phyloP scores from a whole-genome alignment of 2,329 filamentous ascomycete species.

The Rutstroemia sp. region DNA sequence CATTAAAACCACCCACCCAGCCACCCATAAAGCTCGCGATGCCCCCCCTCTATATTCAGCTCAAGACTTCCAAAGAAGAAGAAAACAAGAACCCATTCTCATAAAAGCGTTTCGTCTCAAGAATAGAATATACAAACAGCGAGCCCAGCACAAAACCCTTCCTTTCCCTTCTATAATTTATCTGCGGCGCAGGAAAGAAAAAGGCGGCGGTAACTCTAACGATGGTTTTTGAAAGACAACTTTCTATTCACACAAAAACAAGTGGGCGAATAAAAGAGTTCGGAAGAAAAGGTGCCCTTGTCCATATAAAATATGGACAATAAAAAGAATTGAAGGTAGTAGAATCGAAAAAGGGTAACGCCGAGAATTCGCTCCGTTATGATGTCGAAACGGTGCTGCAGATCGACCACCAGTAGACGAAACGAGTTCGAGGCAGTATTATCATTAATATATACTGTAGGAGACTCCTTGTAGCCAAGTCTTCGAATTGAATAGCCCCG shows the following conservation, averaged over 20 bases:
- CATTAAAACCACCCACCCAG: too few relatives aligned
- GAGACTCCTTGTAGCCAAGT: constrained; percentile 9
- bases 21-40: too few relatives aligned
- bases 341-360: constrained; percentile 5
- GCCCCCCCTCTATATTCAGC: constrained; percentile 19
- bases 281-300: constrained; percentile 3
- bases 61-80: constrained; percentile 13
- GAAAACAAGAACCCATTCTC: not conserved
- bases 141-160: constrained; percentile 23
- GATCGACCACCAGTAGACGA: not conserved
- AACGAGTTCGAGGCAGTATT: constrained; percentile 14
- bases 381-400: constrained; percentile 5
- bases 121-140: constrained; percentile 17
- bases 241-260: constrained; percentile 14
- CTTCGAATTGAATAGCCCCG: constrained; percentile 11
- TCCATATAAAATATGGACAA: constrained; percentile 2
- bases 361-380: constrained; percentile 3
- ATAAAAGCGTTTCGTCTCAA: too few relatives aligned
- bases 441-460: constrained; percentile 23
- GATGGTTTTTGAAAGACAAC: constrained; percentile 20
- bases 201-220: constrained; percentile 28
- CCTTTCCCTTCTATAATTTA: constrained; percentile 12
- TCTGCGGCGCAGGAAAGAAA: constrained; percentile 9
- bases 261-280: not conserved
- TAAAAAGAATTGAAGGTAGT: constrained; percentile 14